Percentiles rank a stretch among this genome's conserved stretches.
Conservation (phyloP, 305 asterid species). For the Solanum hybrid region DNA sequence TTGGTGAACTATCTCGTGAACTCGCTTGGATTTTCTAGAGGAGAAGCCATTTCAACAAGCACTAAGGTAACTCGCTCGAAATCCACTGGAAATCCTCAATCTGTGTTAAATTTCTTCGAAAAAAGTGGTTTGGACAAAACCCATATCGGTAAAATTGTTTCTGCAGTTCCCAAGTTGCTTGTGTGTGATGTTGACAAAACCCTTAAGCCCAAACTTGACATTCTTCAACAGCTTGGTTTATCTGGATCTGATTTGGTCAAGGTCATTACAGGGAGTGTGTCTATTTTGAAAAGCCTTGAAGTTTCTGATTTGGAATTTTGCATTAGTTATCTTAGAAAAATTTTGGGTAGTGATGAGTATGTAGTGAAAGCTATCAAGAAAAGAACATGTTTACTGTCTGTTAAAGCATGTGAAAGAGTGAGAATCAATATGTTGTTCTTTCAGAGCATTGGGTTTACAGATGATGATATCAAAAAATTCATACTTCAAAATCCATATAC, state of each 20-base stretch:
- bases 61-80: neutral
- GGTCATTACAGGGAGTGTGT: neutral
- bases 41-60: conserved; percentile 6
- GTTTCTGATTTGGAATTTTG: neutral
- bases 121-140: conserved; percentile 7
- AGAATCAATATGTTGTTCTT: neutral
- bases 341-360: conserved; percentile 9
- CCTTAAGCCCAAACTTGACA: conserved; percentile 6
- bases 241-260: conserved; percentile 9
- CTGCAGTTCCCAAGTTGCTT: neutral
- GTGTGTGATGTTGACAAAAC: conserved; percentile 11
- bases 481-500: neutral
- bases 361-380: neutral
- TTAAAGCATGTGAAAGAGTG: neutral
- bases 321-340: conserved; percentile 4
- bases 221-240: conserved; percentile 8
- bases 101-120: conserved; percentile 11
- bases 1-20: conserved; percentile 2
- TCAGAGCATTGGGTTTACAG: conserved; percentile 7
- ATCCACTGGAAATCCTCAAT: neutral
- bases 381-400: neutral
- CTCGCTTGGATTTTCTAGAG: conserved; percentile 6
- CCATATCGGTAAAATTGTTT: conserved; percentile 8
- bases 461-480: neutral
- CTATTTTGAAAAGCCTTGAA: neutral